A percentile compares a stretch with the other conserved stretches of the same genome.
phyloP scores from a whole-genome alignment of 441 rosid genomes.

The Pelargonium australe region DNA sequence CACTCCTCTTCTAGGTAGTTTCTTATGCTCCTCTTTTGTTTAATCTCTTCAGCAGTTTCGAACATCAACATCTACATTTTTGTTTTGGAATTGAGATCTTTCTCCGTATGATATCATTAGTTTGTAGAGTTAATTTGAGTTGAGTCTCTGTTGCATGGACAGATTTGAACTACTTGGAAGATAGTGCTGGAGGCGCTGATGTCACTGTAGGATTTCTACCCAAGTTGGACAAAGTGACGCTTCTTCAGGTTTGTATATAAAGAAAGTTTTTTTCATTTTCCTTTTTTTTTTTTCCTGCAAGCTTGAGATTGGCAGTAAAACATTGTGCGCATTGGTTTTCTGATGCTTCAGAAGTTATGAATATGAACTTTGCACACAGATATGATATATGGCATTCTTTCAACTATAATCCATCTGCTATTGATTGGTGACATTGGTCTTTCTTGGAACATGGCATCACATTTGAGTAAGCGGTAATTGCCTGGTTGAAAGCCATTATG shows the following conservation, averaged over 20 bases:
- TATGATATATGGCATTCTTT: no score
- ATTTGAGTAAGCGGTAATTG: no score
- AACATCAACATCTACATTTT: background rate
- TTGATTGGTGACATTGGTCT: no score
- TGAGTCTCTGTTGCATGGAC: constrained; percentile 10
- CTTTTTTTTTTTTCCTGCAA: no score
- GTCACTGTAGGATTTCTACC: constrained; percentile 80
- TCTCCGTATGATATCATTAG: background rate
- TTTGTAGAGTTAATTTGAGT: background rate
- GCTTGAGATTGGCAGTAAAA: no score
- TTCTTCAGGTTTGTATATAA: constrained; percentile 63
- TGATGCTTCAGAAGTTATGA: no score
- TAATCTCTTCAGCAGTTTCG: background rate
- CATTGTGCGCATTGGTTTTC: no score
- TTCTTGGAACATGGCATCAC: no score
- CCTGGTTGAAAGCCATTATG: no score
- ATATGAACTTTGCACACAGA: no score
- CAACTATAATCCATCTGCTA: no score
- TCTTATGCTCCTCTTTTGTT: background rate
- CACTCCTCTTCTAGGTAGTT: constrained; percentile 69
- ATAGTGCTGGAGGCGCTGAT: constrained; percentile 95
- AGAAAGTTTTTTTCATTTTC: background rate
- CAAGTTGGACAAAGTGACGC: constrained; percentile 79
- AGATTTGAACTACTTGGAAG: constrained; percentile 87
- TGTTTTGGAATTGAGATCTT: background rate